Evolutionary conservation across 345 rosid species (phyloP), one percentile per base, ranked within the genome.

Genomic region (Moringa oleifera): DNA sequence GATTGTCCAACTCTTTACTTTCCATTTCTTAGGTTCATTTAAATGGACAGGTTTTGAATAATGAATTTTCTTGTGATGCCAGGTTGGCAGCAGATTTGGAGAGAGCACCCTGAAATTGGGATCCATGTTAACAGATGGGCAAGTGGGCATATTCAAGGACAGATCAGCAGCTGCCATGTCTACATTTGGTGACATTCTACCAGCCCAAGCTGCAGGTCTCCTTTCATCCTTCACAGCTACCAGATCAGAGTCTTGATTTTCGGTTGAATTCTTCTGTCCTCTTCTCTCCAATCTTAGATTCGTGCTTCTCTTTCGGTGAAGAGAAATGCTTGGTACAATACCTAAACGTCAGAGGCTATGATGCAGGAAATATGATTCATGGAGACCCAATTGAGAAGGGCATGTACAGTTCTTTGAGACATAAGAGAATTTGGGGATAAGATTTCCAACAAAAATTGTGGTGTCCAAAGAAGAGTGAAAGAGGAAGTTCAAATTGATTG

Each of bases 1-100:
- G 3, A 28, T 28, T 20, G 33, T 50, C 37, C 47, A 23, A 55
- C 50, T 6, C 15, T 63, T 53, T 25, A 58, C 51, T 23, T 13
- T 46, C 55, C 16, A 20, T 37, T 49, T 55, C 19, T 23, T 28
- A 51, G 22, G 23, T 50, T 49, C 33, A 51, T 75, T 20, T 23
- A 8, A 28, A 28, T 2, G 33, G 33, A 3, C 24, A 28, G 51
- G 10, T 56, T 57, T 23, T 53, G 37, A n/a, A 72, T 25, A 64
- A 20, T 58, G 33, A 51, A 49, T 58, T 45, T 12, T 47, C 25
- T 72, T 65, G 20, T 23, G 18, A 55, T 65, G 67, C 13, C 89
- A 87, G 98, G 98, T 87, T 69, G 97, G 98, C 46, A 93, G 98
- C 83, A 80, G 88, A 79, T 87, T 90, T 72, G 96, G 97, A 41